Base-by-base conservation (phyloP, 2,329 filamentous ascomycete genomes). In the Hypoxylon sp. region DNA sequence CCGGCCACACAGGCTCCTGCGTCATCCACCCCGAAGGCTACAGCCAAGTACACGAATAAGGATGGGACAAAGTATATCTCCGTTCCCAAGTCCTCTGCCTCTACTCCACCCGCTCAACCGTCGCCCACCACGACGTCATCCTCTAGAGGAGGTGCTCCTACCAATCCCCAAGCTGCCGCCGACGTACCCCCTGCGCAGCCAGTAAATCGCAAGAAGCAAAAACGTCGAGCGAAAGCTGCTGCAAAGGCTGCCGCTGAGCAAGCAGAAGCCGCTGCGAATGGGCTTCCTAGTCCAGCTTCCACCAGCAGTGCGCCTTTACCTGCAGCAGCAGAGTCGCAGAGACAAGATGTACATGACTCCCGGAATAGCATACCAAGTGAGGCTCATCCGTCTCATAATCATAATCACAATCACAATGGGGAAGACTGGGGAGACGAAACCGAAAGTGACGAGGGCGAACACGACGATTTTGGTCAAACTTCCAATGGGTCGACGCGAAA, bases 141-240 rank as follows among this genome's bases (percentile, higher is more conserved):
- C 48, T 75, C 77, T 17, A 69, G 80, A 74, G 76, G 78, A 72
- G 76, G 79, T 72, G 71, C 74, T 71, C 74, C 77, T 63, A 75
- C 74, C 67, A 76, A 72, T 66, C 71, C 73, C 68, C 72, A 69
- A 43, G 28, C 64, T 34, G 32, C 73, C 61, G 38, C 64, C 72
- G 73, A 77, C 64, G 67, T 64, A 65, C 64, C 73, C 17, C 74
- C 80, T 50, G 81, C 83, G 48, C 83, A 83, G 48, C 76, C 84
- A 7, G 91, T 94, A 56, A 98, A 97, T 81, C 90, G 93, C 77
- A 98, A 98, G 85, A 98, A 98, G 84, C 92, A 96, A 80, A 98
- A 97, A 85, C 89, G 94, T 73, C 89, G 94, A 72, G 91, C 93
- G 77, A 98, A 98, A 81, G 92, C 91, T 34, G 91, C 93, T 32